Conservation (phyloP, 164 flowering plant species). For the Cinnamomum chago region DNA sequence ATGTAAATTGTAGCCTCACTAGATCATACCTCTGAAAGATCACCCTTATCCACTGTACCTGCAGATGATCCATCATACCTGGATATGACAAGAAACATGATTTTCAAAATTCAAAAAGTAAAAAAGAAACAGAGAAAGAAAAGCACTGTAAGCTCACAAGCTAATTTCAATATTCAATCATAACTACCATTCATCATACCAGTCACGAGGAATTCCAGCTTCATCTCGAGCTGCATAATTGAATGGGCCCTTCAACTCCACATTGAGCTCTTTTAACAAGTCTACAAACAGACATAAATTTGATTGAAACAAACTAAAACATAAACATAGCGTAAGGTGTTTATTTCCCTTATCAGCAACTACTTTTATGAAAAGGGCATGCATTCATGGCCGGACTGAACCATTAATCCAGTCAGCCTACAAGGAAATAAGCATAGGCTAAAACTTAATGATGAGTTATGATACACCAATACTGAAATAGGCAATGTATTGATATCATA, state of each 20-base stretch:
- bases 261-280: conserved; percentile 61
- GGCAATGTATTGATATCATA: too few relatives aligned
- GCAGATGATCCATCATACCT: conserved; percentile 64
- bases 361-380: background rate
- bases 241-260: conserved; percentile 93
- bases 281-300: conserved; percentile 31
- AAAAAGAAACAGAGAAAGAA: background rate
- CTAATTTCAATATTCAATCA: background rate
- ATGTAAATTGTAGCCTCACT: background rate
- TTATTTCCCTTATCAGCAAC: background rate
- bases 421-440: background rate
- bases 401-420: background rate
- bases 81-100: conserved; percentile 9
- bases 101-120: background rate
- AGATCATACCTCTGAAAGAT: conserved; percentile 57
- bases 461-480: too few relatives aligned
- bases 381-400: background rate
- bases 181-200: conserved; percentile 34
- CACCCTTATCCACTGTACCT: conserved; percentile 23
- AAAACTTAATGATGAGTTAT: background rate
- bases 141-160: background rate
- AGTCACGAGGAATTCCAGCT: conserved; percentile 92
- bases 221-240: conserved; percentile 84
- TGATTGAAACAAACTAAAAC: background rate
- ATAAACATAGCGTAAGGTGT: background rate